These are phyloP conservation scores for Lachancea sp. DNA, from an alignment of 805 yeast genomes.

Conservation along the genomic window DNA sequence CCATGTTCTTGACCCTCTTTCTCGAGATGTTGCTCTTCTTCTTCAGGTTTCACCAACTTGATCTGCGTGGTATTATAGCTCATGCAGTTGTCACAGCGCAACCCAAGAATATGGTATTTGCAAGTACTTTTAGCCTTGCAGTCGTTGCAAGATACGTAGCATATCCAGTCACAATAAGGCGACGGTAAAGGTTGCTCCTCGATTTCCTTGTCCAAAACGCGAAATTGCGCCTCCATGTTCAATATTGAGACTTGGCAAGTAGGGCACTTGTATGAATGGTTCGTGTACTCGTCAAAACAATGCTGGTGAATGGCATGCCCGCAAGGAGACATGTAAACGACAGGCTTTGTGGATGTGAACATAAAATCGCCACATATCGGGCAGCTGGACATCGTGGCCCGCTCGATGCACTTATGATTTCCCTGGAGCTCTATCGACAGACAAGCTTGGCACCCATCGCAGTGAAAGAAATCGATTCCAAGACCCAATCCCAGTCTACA, in stretches of 20 bases:
- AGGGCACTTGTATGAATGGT: conserved; percentile 86
- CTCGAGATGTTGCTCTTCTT: conserved; percentile 11
- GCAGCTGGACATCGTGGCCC: conserved; percentile 85
- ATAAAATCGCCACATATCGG: conserved; percentile 90
- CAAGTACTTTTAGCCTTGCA: conserved; percentile 77
- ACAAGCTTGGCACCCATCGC: conserved; percentile 85
- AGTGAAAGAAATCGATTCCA: conserved; percentile 86
- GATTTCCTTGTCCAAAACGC: conserved; percentile 82
- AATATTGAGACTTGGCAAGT: conserved; percentile 77
- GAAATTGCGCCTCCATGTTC: conserved; percentile 83
- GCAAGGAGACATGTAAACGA: conserved; percentile 81
- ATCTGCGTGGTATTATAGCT: conserved; percentile 82
- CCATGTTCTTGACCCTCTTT: neutral
- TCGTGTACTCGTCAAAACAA: conserved; percentile 77
- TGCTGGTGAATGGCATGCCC: conserved; percentile 89
- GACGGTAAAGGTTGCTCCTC: conserved; percentile 68
- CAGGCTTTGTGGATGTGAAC: conserved; percentile 74
- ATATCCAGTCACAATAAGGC: conserved; percentile 70
- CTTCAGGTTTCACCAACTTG: conserved; percentile 62
- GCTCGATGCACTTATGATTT: conserved; percentile 76
- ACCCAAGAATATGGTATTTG: conserved; percentile 75
- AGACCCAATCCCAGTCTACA: conserved; percentile 86
- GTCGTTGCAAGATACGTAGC: conserved; percentile 75
- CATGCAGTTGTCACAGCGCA: conserved; percentile 79
- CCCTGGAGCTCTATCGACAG: conserved; percentile 70